Evolutionary conservation across 192 early-diverging fungal genomes (phyloP).

Genomic region (Backusella australiensis): DNA sequence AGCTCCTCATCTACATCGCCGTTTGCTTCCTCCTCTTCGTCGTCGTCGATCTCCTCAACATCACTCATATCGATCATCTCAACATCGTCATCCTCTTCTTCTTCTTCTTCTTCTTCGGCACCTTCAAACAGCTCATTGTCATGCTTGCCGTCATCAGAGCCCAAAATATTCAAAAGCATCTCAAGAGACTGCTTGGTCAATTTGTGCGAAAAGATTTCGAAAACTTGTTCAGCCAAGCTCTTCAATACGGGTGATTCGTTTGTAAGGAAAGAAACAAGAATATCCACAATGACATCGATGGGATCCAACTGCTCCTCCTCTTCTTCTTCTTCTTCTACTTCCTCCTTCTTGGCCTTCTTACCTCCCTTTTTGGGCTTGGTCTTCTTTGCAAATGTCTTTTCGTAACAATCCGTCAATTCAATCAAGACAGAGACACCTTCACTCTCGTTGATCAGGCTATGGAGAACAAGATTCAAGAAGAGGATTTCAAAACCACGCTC

Average conservation of each 20-base stretch:
- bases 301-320: conserved; percentile 70
- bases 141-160: conserved; percentile 49
- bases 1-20: conserved; percentile 73
- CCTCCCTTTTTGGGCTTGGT: conserved; percentile 25
- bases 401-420: conserved; percentile 76
- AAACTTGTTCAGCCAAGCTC: conserved; percentile 76
- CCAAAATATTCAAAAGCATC: conserved; percentile 63
- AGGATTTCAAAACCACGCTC: conserved; percentile 70
- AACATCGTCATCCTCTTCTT: conserved; percentile 39
- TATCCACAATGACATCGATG: conserved; percentile 92
- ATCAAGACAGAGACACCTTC: conserved; percentile 61
- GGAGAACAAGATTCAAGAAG: conserved; percentile 64
- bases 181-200: conserved; percentile 77
- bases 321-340: conserved; percentile 6
- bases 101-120: conserved; percentile 51
- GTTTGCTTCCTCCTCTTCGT: conserved; percentile 36
- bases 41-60: conserved; percentile 20
- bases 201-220: conserved; percentile 75
- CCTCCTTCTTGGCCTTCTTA: conserved; percentile 40
- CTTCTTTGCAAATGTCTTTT: conserved; percentile 55
- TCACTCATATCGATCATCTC: conserved; percentile 24
- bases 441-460: conserved; percentile 61
- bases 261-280: conserved; percentile 84
- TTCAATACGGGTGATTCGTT: conserved; percentile 77
- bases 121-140: conserved; percentile 57